phyloP scores from a whole-genome alignment of 257 asterid genomes.

The Catharanthus roseus region DNA sequence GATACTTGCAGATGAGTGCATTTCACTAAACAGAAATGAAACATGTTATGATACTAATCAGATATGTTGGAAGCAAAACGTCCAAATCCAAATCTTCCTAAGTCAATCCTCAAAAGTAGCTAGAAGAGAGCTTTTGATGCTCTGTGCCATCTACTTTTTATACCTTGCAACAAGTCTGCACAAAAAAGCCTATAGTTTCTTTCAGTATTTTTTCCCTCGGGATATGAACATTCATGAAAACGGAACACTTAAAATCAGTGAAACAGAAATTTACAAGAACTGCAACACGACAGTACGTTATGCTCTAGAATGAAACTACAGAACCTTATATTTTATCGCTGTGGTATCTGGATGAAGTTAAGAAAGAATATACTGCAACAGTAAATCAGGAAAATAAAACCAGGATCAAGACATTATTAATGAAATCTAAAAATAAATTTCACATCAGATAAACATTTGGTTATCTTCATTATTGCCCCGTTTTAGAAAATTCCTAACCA shows the following conservation, averaged over 20 bases:
- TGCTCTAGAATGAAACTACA: background rate
- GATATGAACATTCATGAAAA: background rate
- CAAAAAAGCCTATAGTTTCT: background rate
- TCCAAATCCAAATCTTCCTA: no score
- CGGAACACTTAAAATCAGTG: background rate
- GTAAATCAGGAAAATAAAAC: background rate
- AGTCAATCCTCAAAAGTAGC: no score
- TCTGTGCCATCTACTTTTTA: no score
- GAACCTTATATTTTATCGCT: background rate
- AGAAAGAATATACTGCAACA: background rate
- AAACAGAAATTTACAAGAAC: no score
- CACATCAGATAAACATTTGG: constrained; percentile 5
- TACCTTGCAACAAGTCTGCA: no score
- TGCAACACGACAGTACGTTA: no score
- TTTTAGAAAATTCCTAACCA: constrained; percentile 46
- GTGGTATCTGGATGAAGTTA: background rate
- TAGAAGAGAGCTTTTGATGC: no score
- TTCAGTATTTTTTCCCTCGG: background rate
- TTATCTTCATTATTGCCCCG: constrained; percentile 23
- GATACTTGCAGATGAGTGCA: no score
- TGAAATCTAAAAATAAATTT: background rate
- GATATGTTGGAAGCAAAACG: no score
- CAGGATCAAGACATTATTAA: background rate
- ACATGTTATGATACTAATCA: no score
- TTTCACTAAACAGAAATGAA: no score